Conservation (phyloP, 2,329 filamentous ascomycete species). For the Lecanosticta acicola region DNA sequence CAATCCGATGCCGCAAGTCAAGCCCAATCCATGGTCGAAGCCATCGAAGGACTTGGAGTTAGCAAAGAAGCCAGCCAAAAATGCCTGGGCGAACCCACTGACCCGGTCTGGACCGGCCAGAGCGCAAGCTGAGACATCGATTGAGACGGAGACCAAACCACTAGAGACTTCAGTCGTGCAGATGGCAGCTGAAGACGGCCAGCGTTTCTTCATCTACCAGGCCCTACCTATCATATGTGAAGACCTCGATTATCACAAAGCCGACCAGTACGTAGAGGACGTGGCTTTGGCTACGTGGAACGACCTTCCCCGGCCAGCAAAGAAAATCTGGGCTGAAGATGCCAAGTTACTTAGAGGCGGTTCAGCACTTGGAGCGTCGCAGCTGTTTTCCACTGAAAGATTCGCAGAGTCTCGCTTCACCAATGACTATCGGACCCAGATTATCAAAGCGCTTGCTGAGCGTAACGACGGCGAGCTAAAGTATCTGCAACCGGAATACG, state of each 20-base stretch:
- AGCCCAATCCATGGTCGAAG: background rate
- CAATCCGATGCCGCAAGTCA: background rate
- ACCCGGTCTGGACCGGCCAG: background rate
- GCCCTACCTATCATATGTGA: conserved; percentile 2
- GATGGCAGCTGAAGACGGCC: background rate
- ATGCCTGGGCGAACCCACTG: background rate
- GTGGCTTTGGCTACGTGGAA: conserved; percentile 1
- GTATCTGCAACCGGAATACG: conserved; percentile 3
- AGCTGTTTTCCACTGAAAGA: background rate
- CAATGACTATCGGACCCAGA: conserved; percentile 4
- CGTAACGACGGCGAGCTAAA: conserved; percentile 3
- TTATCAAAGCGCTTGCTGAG: conserved; percentile 1
- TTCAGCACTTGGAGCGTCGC: background rate
- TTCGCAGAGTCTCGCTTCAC: conserved; percentile 3
- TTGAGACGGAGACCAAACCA: background rate
- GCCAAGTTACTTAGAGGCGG: conserved; percentile 1
- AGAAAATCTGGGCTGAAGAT: conserved; percentile 4
- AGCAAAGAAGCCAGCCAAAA: background rate
- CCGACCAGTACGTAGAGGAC: background rate
- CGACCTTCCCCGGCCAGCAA: background rate
- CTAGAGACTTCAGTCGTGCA: background rate
- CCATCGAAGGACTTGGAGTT: background rate
- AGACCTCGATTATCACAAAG: conserved; percentile 1
- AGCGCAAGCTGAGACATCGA: background rate
- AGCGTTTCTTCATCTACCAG: conserved; percentile 3